Conservation (phyloP, 164 flowering plant species). For the Houttuynia cordata region DNA sequence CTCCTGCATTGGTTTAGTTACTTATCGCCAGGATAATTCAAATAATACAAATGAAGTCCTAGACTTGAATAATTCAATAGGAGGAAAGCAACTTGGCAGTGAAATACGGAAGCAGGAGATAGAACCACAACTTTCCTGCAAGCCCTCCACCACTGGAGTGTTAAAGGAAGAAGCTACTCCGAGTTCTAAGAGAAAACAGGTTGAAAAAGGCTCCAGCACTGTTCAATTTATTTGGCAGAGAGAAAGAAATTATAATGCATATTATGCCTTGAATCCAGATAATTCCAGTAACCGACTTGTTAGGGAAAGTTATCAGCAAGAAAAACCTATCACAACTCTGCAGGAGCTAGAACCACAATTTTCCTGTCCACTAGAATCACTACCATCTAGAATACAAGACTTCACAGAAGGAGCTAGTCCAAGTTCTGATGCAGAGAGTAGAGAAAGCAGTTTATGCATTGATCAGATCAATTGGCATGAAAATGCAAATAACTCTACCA, state of each 20-base stretch:
- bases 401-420: conserved; percentile 10
- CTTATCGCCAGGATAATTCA: background rate
- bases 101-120: no score
- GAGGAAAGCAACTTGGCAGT: no score
- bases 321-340: background rate
- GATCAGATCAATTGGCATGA: conserved; percentile 15
- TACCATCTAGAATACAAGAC: background rate
- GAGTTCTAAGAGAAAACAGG: background rate
- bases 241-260: no score
- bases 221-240: no score
- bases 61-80: background rate
- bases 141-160: background rate
- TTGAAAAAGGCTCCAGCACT: background rate
- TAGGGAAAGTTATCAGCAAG: background rate
- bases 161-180: background rate
- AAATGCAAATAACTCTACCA: conserved; percentile 5
- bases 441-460: conserved; percentile 8
- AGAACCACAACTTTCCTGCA: background rate
- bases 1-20: background rate
- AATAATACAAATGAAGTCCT: background rate
- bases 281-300: background rate
- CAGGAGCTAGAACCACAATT: background rate
- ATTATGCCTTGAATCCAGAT: background rate
- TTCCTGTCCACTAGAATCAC: background rate
- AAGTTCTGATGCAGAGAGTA: conserved; percentile 4